phyloP scores from a whole-genome alignment of 2,329 filamentous ascomycete genomes.

The Fonsecaea nubica region DNA sequence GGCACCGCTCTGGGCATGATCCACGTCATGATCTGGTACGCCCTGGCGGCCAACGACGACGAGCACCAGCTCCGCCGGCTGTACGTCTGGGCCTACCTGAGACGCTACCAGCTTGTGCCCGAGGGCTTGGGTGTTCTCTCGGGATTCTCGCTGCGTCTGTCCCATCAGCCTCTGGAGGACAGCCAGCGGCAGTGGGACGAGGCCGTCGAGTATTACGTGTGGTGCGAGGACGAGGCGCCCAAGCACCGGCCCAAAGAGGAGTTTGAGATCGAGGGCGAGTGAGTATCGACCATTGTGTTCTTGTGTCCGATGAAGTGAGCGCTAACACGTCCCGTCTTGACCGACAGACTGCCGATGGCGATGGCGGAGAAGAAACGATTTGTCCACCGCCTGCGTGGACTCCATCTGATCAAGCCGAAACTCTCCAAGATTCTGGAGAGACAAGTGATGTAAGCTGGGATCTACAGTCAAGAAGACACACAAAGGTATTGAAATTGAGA shows the following conservation, averaged over 20 bases:
- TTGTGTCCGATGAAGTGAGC: too few species aligned
- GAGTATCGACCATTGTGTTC: not conserved
- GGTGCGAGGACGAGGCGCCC: not conserved
- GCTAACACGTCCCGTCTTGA: not conserved
- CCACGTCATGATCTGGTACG: not conserved
- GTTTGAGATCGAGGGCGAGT: not conserved
- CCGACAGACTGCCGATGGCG: not conserved
- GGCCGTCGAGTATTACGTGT: not conserved
- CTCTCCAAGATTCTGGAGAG: not conserved
- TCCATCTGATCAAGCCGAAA: not conserved
- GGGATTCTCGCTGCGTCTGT: not conserved
- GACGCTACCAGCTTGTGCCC: not conserved
- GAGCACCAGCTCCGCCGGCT: not conserved
- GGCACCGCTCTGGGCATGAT: not conserved
- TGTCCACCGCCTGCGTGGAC: not conserved
- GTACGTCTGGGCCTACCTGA: slow-evolving; percentile 1
- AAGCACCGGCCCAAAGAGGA: not conserved
- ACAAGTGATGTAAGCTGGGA: not conserved
- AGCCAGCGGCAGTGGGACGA: not conserved
- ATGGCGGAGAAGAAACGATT: not conserved
- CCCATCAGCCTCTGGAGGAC: not conserved
- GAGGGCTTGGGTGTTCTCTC: not conserved
- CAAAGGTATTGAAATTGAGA: too few species aligned
- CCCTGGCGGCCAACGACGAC: not conserved
- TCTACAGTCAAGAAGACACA: too few species aligned